Evolutionary conservation across 1,284 basidiomycete species (phyloP), one percentile per base, ranked within the genome.

Genomic region (Coniophora puteana): DNA sequence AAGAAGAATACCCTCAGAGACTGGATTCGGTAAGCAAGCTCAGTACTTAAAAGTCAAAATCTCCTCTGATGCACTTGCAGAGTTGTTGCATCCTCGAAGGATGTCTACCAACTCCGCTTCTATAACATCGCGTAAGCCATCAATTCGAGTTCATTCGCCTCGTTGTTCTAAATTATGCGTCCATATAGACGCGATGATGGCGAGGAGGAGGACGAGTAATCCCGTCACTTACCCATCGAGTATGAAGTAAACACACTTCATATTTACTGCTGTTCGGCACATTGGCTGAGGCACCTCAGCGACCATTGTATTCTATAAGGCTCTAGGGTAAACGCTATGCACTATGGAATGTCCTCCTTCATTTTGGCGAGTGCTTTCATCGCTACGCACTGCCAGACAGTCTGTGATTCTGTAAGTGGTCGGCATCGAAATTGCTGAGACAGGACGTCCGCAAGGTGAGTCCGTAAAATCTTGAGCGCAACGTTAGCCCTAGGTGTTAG

Each of bases 91-190:
- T 83, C 89, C 26, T 78, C 83, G 40, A 93, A 93, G 70, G 91
- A 94, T 65, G 78, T 77, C 52, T 95, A 94, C 68, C 82, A 91
- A 61, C 83, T 95, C 50, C 79, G 84, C 53, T 94, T 93, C 83
- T 94, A 92, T 78, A 93, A 93, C 70, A 92, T 94, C 53, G 86
- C 87, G 87, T 89, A 76, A 55, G 86, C n/a, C n/a, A n/a, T n/a
- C n/a, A n/a, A n/a, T n/a, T n/a, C n/a, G n/a, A 72, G 11, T 23
- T 36, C 11, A n/a, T 16, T 27, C 32, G 7, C 14, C 41, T 13
- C n/a, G n/a, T n/a, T 14, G 8, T 4, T 1, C 30, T 10, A 23
- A 8, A 22, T 40, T 18, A 26, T 32, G n/a, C 42, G 34, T 30
- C 47, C 20, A 45, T 27, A 30, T 14, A 23, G 61, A 36, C 67